Conservation (phyloP, 345 rosid genomes). For the Streptanthus diversifolius region DNA sequence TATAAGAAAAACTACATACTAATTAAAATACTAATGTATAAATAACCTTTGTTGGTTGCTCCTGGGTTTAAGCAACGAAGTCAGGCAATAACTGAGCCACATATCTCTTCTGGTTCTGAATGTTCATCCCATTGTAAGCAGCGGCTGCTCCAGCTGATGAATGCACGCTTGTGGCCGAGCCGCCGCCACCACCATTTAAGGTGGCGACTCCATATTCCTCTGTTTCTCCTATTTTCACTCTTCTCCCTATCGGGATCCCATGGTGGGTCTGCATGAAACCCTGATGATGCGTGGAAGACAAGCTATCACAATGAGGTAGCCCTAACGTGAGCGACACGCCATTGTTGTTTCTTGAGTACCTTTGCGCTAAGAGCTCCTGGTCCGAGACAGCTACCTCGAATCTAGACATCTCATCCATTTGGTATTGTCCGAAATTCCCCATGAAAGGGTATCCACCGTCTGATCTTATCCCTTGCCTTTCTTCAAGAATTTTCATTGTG, state of each 20-base stretch:
- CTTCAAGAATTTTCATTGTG: slow-evolving; percentile 56
- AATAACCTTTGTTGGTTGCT: slow-evolving; percentile 27
- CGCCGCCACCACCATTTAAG: slow-evolving; percentile 44
- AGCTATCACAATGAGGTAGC: slow-evolving; percentile 83
- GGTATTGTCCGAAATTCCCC: slow-evolving; percentile 87
- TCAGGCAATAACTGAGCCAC: slow-evolving; percentile 84
- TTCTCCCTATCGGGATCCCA: slow-evolving; percentile 69
- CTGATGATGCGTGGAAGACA: slow-evolving; percentile 72
- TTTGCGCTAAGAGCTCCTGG: slow-evolving; percentile 63
- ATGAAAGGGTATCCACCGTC: slow-evolving; percentile 74
- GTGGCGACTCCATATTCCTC: slow-evolving; percentile 54
- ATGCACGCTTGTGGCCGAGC: slow-evolving; percentile 50
- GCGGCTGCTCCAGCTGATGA: slow-evolving; percentile 34
- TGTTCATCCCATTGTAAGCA: slow-evolving; percentile 66
- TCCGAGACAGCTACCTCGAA: slow-evolving; percentile 51
- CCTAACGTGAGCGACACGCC: slow-evolving; percentile 93
- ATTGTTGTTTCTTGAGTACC: slow-evolving; percentile 58
- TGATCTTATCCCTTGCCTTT: slow-evolving; percentile 49
- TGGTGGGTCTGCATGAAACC: slow-evolving; percentile 70
- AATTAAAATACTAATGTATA: slow-evolving; percentile 32
- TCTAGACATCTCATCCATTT: slow-evolving; percentile 77
- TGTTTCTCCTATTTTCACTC: slow-evolving; percentile 60
- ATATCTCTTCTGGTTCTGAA: slow-evolving; percentile 84
- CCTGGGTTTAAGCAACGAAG: slow-evolving; percentile 61
- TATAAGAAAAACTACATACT: slow-evolving; percentile 70